Evolutionary conservation across 1,139 yeast genomes (phyloP).

Genomic region (Zygosaccharomyces sapae): DNA sequence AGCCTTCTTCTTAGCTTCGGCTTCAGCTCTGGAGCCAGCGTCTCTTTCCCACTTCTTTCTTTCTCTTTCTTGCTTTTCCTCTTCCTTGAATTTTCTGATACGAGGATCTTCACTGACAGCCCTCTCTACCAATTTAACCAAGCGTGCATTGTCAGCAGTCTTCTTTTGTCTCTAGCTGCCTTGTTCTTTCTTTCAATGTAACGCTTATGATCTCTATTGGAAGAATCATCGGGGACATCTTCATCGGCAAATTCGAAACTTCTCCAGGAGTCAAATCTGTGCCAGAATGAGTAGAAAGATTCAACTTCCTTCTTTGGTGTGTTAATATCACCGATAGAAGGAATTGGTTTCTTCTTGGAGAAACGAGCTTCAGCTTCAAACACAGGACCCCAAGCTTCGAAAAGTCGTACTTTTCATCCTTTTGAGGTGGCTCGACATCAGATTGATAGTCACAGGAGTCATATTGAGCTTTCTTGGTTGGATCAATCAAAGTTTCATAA

Average conservation of each 20-base stretch:
- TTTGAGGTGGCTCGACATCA: conserved; percentile 73
- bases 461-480: conserved; percentile 82
- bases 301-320: conserved; percentile 82
- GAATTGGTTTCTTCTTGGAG: conserved; percentile 87
- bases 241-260: conserved; percentile 96
- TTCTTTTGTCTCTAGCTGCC: conserved; percentile 95
- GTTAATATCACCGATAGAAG: conserved; percentile 65
- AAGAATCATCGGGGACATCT: conserved; percentile 98
- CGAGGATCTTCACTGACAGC: conserved; percentile 91
- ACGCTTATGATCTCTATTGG: conserved; percentile 99
- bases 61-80: conserved; percentile 92
- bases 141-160: conserved; percentile 93
- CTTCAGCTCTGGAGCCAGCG: conserved; percentile 95
- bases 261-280: conserved; percentile 97
- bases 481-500: conserved; percentile 81
- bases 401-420: conserved; percentile 68
- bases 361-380: conserved; percentile 88
- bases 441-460: conserved; percentile 94
- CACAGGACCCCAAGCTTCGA: conserved; percentile 88
- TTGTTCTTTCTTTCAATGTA: conserved; percentile 95
- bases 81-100: conserved; percentile 87
- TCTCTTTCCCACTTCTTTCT: conserved; percentile 96
- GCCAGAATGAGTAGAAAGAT: conserved; percentile 85
- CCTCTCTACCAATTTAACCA: conserved; percentile 81
- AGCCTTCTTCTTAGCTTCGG: conserved; percentile 80